Conservation (phyloP, 306 rosid genomes). For the Amphicarpaea edgeworthii region DNA sequence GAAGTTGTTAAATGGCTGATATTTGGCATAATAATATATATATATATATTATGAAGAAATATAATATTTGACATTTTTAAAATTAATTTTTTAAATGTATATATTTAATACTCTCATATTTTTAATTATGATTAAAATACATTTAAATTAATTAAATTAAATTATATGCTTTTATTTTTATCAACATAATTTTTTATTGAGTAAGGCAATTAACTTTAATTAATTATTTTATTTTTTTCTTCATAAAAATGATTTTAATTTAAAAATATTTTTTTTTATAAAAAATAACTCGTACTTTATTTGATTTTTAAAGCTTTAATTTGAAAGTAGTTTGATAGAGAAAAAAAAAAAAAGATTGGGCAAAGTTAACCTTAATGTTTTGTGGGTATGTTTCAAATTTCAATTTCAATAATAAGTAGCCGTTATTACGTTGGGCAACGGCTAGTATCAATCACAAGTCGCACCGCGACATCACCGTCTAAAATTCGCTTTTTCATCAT, state of each 20-base stretch:
- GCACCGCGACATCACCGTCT: conserved; percentile 6
- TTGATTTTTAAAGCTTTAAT: not conserved
- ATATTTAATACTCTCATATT: too few species aligned
- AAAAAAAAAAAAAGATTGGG: not conserved
- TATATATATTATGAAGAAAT: too few species aligned
- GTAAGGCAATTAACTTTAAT: not conserved
- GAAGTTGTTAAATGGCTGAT: not conserved
- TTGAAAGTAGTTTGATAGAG: not conserved
- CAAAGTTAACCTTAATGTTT: not conserved
- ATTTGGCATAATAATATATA: too few species aligned
- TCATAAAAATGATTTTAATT: too few species aligned
- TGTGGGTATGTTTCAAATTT: not conserved
- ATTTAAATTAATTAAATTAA: too few species aligned
- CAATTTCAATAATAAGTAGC: not conserved
- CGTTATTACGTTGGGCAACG: not conserved
- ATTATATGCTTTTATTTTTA: too few species aligned
- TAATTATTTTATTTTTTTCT: not conserved
- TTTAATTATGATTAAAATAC: too few species aligned
- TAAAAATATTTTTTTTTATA: too few species aligned
- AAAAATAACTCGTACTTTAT: not conserved
- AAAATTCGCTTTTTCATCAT: conserved; percentile 7
- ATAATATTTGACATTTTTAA: too few species aligned
- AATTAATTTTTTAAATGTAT: too few species aligned
- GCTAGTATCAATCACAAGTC: not conserved
- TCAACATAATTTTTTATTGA: too few species aligned